Evolutionary conservation across 352 stramenopile species (phyloP).

Genomic region (Phytophthora brassicae): DNA sequence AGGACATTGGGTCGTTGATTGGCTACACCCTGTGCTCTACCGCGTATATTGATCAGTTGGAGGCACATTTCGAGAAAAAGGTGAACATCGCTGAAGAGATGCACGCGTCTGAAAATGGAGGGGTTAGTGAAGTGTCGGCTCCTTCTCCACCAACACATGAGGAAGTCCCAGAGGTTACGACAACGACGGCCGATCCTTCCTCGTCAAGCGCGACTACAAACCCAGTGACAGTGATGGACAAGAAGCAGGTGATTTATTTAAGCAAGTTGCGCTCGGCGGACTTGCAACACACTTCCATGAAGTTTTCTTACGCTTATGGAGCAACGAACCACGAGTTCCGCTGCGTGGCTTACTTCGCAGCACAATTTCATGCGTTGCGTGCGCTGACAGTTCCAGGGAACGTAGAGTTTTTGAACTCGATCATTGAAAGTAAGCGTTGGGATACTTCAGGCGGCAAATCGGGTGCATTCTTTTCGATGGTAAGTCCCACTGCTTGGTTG

Average conservation of each 20-base stretch:
- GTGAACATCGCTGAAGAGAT: conserved; percentile 62
- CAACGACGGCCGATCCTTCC: conserved; percentile 1
- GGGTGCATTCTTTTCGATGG: conserved; percentile 85
- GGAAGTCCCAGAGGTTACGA: conserved; percentile 9
- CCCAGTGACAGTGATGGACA: conserved; percentile 31
- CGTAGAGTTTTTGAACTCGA: conserved; percentile 78
- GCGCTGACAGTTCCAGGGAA: conserved; percentile 69
- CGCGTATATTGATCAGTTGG: conserved; percentile 70
- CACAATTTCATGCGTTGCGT: conserved; percentile 81
- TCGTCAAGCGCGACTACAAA: conserved; percentile 5
- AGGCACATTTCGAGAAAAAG: conserved; percentile 56
- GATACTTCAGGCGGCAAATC: conserved; percentile 84
- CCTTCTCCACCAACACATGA: conserved; percentile 22
- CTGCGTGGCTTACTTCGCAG: conserved; percentile 79
- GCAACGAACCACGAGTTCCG: conserved; percentile 59
- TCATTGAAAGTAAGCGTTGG: conserved; percentile 76
- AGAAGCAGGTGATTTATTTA: conserved; percentile 61
- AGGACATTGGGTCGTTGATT: conserved; percentile 82
- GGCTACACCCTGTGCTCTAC: conserved; percentile 77
- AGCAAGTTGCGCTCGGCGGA: conserved; percentile 66
- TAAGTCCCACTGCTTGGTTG: conserved; percentile 27
- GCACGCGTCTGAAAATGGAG: conserved; percentile 21
- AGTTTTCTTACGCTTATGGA: conserved; percentile 63
- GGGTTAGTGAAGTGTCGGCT: conserved; percentile 22
- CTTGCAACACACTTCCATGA: conserved; percentile 79